These are phyloP conservation scores for Cucurbita maxima DNA, from an alignment of 306 rosid species.

Conservation along the genomic window DNA sequence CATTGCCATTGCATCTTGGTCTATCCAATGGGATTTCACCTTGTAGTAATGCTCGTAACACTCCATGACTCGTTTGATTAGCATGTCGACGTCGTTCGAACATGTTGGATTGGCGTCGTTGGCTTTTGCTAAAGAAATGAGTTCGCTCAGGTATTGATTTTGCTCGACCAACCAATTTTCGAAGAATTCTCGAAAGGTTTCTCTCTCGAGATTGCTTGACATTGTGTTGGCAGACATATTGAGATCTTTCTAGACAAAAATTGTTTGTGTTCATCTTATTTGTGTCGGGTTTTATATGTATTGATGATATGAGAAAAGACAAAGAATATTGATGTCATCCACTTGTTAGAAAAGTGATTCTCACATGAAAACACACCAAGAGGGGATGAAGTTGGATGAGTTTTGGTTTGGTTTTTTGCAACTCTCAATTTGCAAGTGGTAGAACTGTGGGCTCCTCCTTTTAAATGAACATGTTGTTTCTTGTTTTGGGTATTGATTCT, in stretches of 20 bases:
- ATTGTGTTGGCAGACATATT: too few relatives aligned
- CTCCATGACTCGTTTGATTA: constrained; percentile 17
- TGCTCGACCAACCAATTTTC: constrained; percentile 36
- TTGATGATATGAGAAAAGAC: neutral
- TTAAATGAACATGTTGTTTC: too few relatives aligned
- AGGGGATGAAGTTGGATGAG: neutral
- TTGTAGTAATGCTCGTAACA: constrained; percentile 35
- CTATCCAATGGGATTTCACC: constrained; percentile 21
- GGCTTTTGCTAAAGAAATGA: neutral
- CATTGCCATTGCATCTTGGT: constrained; percentile 23
- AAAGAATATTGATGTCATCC: neutral
- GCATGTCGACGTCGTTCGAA: neutral
- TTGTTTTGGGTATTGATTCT: too few relatives aligned
- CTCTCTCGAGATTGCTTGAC: neutral
- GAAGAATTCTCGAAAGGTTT: constrained; percentile 28
- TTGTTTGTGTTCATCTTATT: too few relatives aligned
- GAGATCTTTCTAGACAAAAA: too few relatives aligned
- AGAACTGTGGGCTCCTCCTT: too few relatives aligned
- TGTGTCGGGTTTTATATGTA: too few relatives aligned
- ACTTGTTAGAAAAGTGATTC: neutral
- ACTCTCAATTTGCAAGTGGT: neutral
- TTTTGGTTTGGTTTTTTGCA: neutral
- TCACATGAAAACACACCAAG: neutral
- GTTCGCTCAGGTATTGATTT: constrained; percentile 23
- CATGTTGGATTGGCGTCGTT: neutral